Evolutionary conservation across 805 yeast genomes (phyloP).

Genomic region (Hanseniaspora clermontiae): DNA sequence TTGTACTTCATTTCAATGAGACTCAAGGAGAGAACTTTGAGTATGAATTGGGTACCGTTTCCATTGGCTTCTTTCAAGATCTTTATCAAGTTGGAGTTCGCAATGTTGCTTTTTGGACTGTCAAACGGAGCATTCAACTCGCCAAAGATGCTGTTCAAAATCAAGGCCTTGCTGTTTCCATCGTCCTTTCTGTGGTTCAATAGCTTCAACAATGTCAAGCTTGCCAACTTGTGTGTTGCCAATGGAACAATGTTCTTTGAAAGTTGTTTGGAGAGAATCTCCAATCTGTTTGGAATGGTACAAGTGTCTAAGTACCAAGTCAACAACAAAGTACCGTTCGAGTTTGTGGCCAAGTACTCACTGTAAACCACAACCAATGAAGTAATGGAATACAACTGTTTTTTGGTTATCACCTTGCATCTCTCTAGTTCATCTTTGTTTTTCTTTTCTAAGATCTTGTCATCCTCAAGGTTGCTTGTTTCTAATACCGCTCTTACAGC

Average conservation of each 20-base stretch:
- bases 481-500: constrained; percentile 90
- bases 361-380: constrained; percentile 67
- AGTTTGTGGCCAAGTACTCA: constrained; percentile 64
- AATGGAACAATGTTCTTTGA: constrained; percentile 49
- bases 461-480: constrained; percentile 36
- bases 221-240: constrained; percentile 73
- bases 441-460: background rate
- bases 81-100: constrained; percentile 20
- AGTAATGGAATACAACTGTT: constrained; percentile 60
- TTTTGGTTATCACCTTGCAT: constrained; percentile 36
- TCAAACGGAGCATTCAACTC: constrained; percentile 22
- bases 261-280: constrained; percentile 49
- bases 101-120: constrained; percentile 14
- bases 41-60: constrained; percentile 66
- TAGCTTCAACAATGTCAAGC: constrained; percentile 67
- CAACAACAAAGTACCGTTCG: constrained; percentile 76
- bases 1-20: constrained; percentile 45
- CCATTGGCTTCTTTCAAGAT: constrained; percentile 7
- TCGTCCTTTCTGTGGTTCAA: constrained; percentile 56
- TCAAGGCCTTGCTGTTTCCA: constrained; percentile 41
- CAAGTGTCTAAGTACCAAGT: constrained; percentile 93
- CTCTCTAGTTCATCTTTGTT: background rate
- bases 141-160: constrained; percentile 59
- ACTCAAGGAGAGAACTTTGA: constrained; percentile 67
- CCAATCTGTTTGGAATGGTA: constrained; percentile 49